Evolutionary conservation across 2,329 filamentous ascomycete genomes (phyloP), one percentile per base, ranked within the genome.

Genomic region (Fusarium subglutinans): DNA sequence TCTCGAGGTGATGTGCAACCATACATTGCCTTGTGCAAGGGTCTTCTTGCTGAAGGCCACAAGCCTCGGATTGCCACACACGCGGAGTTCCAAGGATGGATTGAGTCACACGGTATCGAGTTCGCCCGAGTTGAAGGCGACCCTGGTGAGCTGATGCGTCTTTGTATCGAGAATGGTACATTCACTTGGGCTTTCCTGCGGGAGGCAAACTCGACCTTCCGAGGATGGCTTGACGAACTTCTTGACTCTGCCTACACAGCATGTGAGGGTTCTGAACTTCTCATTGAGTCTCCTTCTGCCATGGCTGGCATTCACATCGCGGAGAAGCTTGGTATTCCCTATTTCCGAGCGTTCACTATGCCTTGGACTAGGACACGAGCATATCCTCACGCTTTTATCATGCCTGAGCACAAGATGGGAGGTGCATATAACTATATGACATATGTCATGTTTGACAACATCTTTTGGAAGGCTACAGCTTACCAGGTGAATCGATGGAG

Each of bases 251-350:
- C 95, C 1, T 98, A 93, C 91, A 83, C 85, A 48, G 94, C 94
- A 3, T 98, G 96, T 78, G 90, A 98, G 81, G 93, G 92, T 30
- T 93, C 93, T 4, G 96, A 99, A 80, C 85, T 99, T 38, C 86
- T 99, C 44, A 98, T 99, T 69, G 96, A 99, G 81, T 97, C 94
- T 53, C 96, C 96, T 0, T 97, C 94, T 65, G 95, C 96, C 20
- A 99, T 99, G 96, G 95, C 93, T 2, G 96, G 96, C 33, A 98
- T 99, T 61, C 96, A 99, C 81, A 97, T 99, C 75, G 96, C 96
- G 3, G 96, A 99, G 83, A 94, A 95, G 30, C 87, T 99, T 5
- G 88, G 90, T 20, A 97, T 99, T 50, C 96, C 96, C 1, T 99
- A 99, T 82, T 98, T 98, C 85, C 91, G 96, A 63, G 96, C 95